Conservation (phyloP, 2,329 filamentous ascomycete species). For the Cadophora sp. region DNA sequence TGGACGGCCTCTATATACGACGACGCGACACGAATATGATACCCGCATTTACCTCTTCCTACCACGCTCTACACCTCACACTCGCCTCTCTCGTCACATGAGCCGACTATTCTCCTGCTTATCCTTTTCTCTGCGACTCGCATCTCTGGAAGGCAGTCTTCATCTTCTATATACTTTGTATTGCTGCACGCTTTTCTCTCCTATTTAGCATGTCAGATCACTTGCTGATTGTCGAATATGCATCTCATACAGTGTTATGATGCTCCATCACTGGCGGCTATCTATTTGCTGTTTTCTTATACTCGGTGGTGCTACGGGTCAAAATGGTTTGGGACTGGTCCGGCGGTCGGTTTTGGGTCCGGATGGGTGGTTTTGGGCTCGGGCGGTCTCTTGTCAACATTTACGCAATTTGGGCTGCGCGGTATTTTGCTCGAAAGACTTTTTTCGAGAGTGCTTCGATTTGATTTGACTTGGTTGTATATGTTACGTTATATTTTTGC, state of each 20-base stretch:
- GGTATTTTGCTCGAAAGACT: conserved; percentile 8
- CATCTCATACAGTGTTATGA: background rate
- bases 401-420: background rate
- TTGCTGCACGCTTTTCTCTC: conserved; percentile 10
- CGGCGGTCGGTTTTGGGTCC: background rate
- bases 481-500: background rate
- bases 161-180: conserved; percentile 1
- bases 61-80: background rate
- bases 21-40: background rate
- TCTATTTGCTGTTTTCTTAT: background rate
- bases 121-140: background rate
- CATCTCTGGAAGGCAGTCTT: conserved; percentile 10
- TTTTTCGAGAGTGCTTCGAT: background rate
- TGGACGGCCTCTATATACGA: background rate
- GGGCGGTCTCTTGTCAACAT: background rate
- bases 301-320: background rate
- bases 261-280: background rate
- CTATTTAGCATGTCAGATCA: background rate
- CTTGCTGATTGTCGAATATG: background rate
- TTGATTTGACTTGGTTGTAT: conserved; percentile 3
- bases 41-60: background rate
- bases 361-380: background rate
- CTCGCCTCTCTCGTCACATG: background rate
- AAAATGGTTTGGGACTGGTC: conserved; percentile 4
- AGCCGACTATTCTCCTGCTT: background rate